phyloP scores from a whole-genome alignment of 2,329 filamentous ascomycete species.

The Lachnellula arida region DNA sequence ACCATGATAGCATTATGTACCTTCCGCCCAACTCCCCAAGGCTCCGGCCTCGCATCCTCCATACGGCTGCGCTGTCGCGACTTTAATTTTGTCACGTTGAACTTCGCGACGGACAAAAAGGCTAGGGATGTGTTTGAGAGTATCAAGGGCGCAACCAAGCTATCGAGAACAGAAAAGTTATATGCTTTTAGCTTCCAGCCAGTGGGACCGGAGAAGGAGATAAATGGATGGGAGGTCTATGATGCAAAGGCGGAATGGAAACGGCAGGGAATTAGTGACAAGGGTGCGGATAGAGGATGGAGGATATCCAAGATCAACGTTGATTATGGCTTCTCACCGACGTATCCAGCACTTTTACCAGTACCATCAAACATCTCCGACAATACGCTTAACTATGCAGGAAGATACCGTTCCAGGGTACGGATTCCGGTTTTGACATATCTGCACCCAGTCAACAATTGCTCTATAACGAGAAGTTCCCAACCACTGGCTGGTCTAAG shows the following conservation, averaged over 20 bases:
- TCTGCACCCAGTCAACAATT: constrained; percentile 94
- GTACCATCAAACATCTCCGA: constrained; percentile 93
- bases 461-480: constrained; percentile 90
- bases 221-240: constrained; percentile 81
- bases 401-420: constrained; percentile 79
- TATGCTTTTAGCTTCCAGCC: constrained; percentile 86
- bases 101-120: constrained; percentile 68
- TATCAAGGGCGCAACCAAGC: constrained; percentile 77
- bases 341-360: constrained; percentile 79
- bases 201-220: constrained; percentile 63
- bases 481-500: constrained; percentile 85
- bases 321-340: constrained; percentile 87
- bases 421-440: constrained; percentile 89
- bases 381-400: constrained; percentile 91
- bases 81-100: constrained; percentile 90
- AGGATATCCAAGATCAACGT: constrained; percentile 84
- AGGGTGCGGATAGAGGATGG: constrained; percentile 63
- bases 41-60: constrained; percentile 67
- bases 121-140: constrained; percentile 85
- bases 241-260: constrained; percentile 81
- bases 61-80: constrained; percentile 88
- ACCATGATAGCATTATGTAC: constrained; percentile 82
- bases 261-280: constrained; percentile 80
- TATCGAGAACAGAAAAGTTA: constrained; percentile 80
- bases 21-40: constrained; percentile 66